phyloP scores from a whole-genome alignment of 352 stramenopile genomes.

The Phytophthora syringae region DNA sequence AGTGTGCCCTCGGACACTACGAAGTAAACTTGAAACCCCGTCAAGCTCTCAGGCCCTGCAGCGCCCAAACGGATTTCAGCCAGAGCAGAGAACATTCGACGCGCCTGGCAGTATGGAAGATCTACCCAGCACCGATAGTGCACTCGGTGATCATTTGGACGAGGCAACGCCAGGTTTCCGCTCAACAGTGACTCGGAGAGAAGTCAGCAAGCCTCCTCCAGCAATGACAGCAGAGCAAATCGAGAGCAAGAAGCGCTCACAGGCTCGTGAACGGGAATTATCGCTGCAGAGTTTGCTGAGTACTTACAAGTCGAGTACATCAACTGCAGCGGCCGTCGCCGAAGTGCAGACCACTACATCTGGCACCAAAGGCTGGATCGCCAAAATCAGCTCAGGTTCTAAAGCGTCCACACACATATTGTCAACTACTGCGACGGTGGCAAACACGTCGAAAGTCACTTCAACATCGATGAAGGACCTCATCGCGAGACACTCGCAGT shows the following conservation, averaged over 20 bases:
- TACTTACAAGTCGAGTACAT: constrained; percentile 20
- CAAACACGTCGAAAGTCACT: constrained; percentile 25
- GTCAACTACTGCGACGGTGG: constrained; percentile 8
- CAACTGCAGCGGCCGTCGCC: background rate
- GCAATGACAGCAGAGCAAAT: constrained; percentile 22
- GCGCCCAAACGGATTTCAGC: background rate
- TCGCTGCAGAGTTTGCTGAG: constrained; percentile 32
- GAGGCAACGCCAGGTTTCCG: constrained; percentile 2
- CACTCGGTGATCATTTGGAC: background rate
- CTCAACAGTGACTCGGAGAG: constrained; percentile 3
- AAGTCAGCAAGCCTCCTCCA: constrained; percentile 10
- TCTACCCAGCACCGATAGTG: background rate
- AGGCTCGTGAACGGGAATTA: constrained; percentile 28
- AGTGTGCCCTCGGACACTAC: constrained; percentile 46
- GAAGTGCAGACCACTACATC: constrained; percentile 13
- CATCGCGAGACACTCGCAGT: constrained; percentile 37
- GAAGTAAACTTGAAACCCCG: constrained; percentile 18
- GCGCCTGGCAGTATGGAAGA: background rate
- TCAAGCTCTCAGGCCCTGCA: constrained; percentile 10
- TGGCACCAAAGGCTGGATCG: constrained; percentile 1
- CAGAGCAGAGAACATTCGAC: background rate
- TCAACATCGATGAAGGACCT: constrained; percentile 49
- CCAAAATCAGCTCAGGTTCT: constrained; percentile 14
- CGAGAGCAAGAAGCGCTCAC: constrained; percentile 31
- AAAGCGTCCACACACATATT: constrained; percentile 10